A percentile compares a stretch with the other conserved stretches of the same genome.
These are phyloP conservation scores for Geum urbanum DNA, from an alignment of 306 rosid species.

Conservation along the genomic window DNA sequence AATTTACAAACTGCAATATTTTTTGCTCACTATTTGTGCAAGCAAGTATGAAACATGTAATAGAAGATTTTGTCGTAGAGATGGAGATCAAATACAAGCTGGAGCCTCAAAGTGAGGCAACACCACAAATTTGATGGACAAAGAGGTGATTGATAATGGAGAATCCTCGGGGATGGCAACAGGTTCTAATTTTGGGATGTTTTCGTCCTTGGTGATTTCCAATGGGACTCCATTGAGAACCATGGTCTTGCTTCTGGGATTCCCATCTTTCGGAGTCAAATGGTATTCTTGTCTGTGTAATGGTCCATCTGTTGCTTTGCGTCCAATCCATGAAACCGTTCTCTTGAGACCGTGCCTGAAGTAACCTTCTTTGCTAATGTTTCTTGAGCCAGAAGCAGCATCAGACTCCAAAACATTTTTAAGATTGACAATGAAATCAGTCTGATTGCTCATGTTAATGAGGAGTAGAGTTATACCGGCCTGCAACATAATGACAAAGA, in stretches of 20 bases:
- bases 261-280: slow-evolving; percentile 54
- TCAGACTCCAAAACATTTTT: slow-evolving; percentile 24
- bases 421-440: slow-evolving; percentile 42
- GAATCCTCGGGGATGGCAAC: slow-evolving; percentile 29
- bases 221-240: slow-evolving; percentile 64
- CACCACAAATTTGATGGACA: slow-evolving; percentile 44
- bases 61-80: neutral
- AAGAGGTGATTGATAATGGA: slow-evolving; percentile 39
- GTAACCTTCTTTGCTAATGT: slow-evolving; percentile 25
- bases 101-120: slow-evolving; percentile 58
- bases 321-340: slow-evolving; percentile 77
- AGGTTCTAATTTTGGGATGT: slow-evolving; percentile 63
- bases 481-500: slow-evolving; percentile 33
- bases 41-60: neutral
- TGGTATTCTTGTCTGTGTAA: slow-evolving; percentile 75
- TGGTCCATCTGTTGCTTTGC: slow-evolving; percentile 48
- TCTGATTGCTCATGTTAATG: slow-evolving; percentile 79
- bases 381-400: slow-evolving; percentile 16
- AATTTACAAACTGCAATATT: slow-evolving; percentile 17
- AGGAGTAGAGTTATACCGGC: slow-evolving; percentile 66
- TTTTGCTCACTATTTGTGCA: neutral
- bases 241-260: slow-evolving; percentile 61
- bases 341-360: slow-evolving; percentile 48
- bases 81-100: slow-evolving; percentile 31
- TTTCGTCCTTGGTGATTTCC: slow-evolving; percentile 52